Evolutionary conservation across 108 stramenopile genomes (phyloP), one percentile per base, ranked within the genome.

Genomic region (Poteriospumella lacustris): DNA sequence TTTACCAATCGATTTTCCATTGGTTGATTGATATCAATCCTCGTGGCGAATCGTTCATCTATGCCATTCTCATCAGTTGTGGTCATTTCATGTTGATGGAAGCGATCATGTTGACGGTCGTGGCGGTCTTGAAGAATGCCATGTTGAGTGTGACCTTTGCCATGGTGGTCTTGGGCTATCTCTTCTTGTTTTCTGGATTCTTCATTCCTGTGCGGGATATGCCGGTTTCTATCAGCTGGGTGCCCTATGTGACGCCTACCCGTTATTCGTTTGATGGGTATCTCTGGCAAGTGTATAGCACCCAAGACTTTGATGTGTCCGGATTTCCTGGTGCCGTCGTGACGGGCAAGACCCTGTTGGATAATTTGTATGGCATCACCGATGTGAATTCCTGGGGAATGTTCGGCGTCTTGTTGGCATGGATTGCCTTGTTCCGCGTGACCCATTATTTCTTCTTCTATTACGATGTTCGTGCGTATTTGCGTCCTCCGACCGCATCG

Each of bases 91-190:
- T 81, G 52, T 42, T 81, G 70, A 78, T 79, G 80, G 80, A 81
- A 42, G 78, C 69, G 2, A 42, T 79, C 68, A 79, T 81, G 77
- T 69, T 81, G 3, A 56, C 77, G 70, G 78, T 82, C 40, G 81
- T 82, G 79, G 81, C 77, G 29, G 78, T 70, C 26, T 67, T 82
- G 36, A 82, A 82, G 78, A 82, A 82, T 39, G 81, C 70, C 38
- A 79, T 82, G 79, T 73, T 82, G 1, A 78, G 77, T 0, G 68
- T 62, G 2, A 82, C 81, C n/a, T 79, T 79, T 78, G 70, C 68
- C 29, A 82, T 82, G 69, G 79, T 82, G 2, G 58, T 82, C 39
- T 64, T 82, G 24, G 81, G 81, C 1, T 39, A 42, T 34, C 70
- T 79, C 1, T 79, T 82, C 72, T 60, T 82, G 29, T 82, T 76